phyloP scores from a whole-genome alignment of 2,329 filamentous ascomycete genomes.

The Whalleya microplaca region DNA sequence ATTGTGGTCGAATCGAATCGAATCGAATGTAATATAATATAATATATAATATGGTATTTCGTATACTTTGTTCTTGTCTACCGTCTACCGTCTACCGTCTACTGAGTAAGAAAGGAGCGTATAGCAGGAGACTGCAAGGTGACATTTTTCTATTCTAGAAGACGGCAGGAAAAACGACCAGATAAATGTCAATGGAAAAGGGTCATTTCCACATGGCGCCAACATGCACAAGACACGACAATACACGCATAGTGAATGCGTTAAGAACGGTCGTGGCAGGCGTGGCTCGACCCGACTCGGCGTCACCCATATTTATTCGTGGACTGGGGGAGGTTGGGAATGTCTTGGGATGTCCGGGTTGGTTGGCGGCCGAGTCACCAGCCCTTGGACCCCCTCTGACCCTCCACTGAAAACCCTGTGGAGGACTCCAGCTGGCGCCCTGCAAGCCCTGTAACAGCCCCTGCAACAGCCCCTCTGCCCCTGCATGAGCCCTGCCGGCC shows the following conservation, averaged over 20 bases:
- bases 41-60: too few relatives aligned
- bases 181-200: background rate
- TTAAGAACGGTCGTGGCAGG: background rate
- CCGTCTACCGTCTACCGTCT: too few relatives aligned
- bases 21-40: too few relatives aligned
- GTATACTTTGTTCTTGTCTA: too few relatives aligned
- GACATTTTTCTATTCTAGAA: background rate
- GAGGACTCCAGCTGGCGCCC: background rate
- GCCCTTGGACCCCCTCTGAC: too few relatives aligned
- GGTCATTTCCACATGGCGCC: background rate
- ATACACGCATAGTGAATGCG: conserved; percentile 7
- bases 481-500: background rate
- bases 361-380: conserved; percentile 10
- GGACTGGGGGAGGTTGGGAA: conserved; percentile 24
- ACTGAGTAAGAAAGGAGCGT: conserved; percentile 6
- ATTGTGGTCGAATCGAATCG: conserved; percentile 45
- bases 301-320: conserved; percentile 4
- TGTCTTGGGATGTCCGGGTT: too few relatives aligned
- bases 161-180: background rate
- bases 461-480: background rate
- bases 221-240: conserved; percentile 5
- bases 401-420: too few relatives aligned
- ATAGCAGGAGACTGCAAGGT: background rate
- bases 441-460: background rate
- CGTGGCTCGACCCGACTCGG: conserved; percentile 8